Conservation (phyloP, 345 rosid species). For the Euphorbia peplus region DNA sequence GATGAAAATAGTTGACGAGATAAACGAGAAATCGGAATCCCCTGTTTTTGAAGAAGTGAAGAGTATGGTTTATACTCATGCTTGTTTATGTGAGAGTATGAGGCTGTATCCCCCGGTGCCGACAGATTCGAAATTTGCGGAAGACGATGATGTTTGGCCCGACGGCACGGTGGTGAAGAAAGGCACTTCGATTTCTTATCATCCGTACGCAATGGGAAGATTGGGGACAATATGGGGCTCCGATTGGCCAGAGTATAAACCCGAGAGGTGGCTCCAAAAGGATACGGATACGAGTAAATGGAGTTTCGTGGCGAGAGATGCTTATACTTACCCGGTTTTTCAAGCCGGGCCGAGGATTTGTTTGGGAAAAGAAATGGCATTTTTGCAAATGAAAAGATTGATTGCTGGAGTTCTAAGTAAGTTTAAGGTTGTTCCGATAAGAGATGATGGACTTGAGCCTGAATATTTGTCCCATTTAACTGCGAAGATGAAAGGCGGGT, state of each 20-base stretch:
- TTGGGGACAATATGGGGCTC: conserved; percentile 20
- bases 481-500: conserved; percentile 57
- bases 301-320: conserved; percentile 33
- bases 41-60: conserved; percentile 24
- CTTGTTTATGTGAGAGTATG: conserved; percentile 48
- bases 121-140: conserved; percentile 34
- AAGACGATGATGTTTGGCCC: conserved; percentile 26
- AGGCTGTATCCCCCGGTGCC: conserved; percentile 61
- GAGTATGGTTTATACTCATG: conserved; percentile 38
- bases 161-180: conserved; percentile 51
- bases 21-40: conserved; percentile 20
- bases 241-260: conserved; percentile 24
- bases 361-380: conserved; percentile 31
- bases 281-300: conserved; percentile 20
- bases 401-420: conserved; percentile 30
- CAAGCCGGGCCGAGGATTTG: conserved; percentile 34
- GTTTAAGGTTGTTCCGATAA: conserved; percentile 50
- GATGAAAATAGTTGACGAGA: conserved; percentile 40
- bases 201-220: conserved; percentile 35
- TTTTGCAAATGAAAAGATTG: conserved; percentile 30
- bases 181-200: conserved; percentile 37
- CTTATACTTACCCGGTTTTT: conserved; percentile 24
- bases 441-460: conserved; percentile 37
- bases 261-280: conserved; percentile 25
- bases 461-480: conserved; percentile 37